Evolutionary conservation across 2,329 filamentous ascomycete species (phyloP), one percentile per base, ranked within the genome.

Genomic region (Metarhizium sp.): DNA sequence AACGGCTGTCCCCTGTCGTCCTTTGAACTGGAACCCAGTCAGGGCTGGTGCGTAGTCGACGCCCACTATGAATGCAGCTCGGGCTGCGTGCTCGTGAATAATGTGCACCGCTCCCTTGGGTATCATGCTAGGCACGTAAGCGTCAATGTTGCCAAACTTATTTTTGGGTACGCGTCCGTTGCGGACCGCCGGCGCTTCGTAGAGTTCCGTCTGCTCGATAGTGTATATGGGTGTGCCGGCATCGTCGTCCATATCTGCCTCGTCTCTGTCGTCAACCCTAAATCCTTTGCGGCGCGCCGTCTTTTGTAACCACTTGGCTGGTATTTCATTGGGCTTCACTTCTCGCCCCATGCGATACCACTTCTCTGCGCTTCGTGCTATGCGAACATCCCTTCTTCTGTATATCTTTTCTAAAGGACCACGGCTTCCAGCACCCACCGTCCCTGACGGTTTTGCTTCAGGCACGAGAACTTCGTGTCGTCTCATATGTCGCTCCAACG

Each of bases 71-170:
- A 80, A 83, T 0, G 91, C 90, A 1, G 92, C 92, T 52, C 81
- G 80, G 1, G 81, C 75, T 1, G 88, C 86, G 52, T 86, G 64
- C 50, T 79, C 72, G 56, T 78, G 72, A 6, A 70, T 63, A 29
- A 97, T 74, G 67, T 97, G 90, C 2, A 84, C 79, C 1, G 89
- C 92, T 0, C 94, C 92, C 45, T 73, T 71, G 0, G 94, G 94
- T 0, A 97, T 78, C 94, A 99, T 97, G 59, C 84, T 90, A 0
- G 90, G 86, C 11, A 96, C 91, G 67, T 92, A 97, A 43, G 95
- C 81, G 64, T 97, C 94, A 57, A 97, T 86, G 65, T 99, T 99
- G 11, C 91, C 91, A 69, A 90, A 99, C 18, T 87, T 85, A 66
- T 99, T 99, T 71, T 90, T 92, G 0, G 94, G 92, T 1, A 97